Conservation (phyloP, 192 early-diverging fungal genomes). For the Entomortierella chlamydospora region DNA sequence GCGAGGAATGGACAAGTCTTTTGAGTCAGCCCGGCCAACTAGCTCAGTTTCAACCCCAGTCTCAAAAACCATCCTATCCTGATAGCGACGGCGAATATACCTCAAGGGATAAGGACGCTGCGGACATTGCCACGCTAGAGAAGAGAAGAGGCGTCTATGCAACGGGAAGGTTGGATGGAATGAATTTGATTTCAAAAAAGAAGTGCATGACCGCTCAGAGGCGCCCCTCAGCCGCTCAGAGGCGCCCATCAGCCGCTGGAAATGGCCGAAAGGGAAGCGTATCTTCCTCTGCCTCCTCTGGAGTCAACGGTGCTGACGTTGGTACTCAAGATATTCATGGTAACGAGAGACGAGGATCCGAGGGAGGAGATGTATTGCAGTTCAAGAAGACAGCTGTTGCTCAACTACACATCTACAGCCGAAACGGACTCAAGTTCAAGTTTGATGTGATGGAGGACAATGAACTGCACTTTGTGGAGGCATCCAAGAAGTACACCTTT, state of each 20-base stretch:
- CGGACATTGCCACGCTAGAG: constrained; percentile 21
- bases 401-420: constrained; percentile 50
- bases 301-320: constrained; percentile 6
- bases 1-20: constrained; percentile 23
- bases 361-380: constrained; percentile 2
- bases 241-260: constrained; percentile 6
- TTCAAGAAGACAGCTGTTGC: constrained; percentile 44
- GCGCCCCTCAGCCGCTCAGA: constrained; percentile 4
- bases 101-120: constrained; percentile 44
- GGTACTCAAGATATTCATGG: neutral
- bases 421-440: constrained; percentile 55
- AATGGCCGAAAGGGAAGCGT: constrained; percentile 8
- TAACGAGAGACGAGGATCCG: constrained; percentile 14
- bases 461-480: constrained; percentile 53
- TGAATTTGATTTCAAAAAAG: constrained; percentile 39
- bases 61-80: constrained; percentile 16
- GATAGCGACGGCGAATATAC: constrained; percentile 53
- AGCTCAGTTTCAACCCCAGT: neutral
- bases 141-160: constrained; percentile 38
- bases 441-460: constrained; percentile 56
- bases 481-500: constrained; percentile 53
- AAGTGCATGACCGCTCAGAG: constrained; percentile 10
- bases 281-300: neutral
- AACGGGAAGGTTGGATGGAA: constrained; percentile 38
- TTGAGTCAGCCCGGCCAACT: constrained; percentile 12